Conservation (phyloP, 441 rosid species). For the Theobroma grandiflorum region DNA sequence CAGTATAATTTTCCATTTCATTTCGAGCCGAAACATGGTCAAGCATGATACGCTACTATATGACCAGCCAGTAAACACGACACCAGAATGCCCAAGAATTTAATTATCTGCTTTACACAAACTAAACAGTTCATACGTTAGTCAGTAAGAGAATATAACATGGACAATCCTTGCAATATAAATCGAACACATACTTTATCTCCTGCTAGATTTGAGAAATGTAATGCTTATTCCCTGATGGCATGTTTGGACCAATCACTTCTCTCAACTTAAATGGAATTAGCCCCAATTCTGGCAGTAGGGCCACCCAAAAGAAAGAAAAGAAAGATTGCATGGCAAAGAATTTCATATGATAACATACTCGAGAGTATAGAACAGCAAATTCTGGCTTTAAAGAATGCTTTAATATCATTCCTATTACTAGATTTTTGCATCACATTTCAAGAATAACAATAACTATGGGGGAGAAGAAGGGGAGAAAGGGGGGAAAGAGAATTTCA, state of each 20-base stretch:
- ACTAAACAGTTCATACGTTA: background rate
- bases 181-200: background rate
- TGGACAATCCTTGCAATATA: background rate
- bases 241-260: background rate
- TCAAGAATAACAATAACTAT: background rate
- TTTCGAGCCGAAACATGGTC: background rate
- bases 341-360: background rate
- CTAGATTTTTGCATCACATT: slow-evolving; percentile 3
- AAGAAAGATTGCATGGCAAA: background rate
- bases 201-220: background rate
- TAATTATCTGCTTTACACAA: background rate
- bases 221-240: background rate
- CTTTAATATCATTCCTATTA: background rate
- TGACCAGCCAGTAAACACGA: background rate
- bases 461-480: background rate
- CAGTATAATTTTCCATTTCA: too few relatives aligned
- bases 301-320: background rate
- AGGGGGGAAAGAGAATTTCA: background rate
- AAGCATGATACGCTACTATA: background rate
- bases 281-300: background rate
- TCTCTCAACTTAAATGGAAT: background rate
- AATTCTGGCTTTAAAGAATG: background rate
- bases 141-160: background rate
- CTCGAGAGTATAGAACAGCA: background rate
- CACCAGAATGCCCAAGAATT: background rate